Percentiles rank a stretch among this genome's conserved stretches.
Evolutionary conservation across 495 filamentous ascomycete species (phyloP).

Genomic region (Penicillium manginii): DNA sequence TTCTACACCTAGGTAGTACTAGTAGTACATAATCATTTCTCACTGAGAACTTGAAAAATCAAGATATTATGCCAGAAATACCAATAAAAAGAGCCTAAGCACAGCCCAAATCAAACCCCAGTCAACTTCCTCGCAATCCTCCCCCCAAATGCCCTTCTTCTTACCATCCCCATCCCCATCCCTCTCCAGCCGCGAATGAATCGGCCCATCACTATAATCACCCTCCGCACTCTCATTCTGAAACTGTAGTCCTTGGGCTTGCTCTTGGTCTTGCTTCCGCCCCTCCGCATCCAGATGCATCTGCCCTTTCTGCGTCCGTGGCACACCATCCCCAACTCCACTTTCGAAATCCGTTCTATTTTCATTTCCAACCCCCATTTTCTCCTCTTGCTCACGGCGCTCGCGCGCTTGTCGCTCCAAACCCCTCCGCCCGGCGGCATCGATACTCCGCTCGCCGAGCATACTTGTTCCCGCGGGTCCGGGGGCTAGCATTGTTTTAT

Average conservation of each 20-base stretch:
- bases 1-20: no score
- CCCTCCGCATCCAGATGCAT: no score
- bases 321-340: not conserved
- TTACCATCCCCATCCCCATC: not conserved
- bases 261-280: no score
- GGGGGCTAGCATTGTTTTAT: slow-evolving; percentile 14
- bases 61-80: no score
- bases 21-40: no score
- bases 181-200: not conserved
- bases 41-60: no score
- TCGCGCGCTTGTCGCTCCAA: slow-evolving; percentile 7
- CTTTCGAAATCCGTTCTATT: no score
- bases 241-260: not conserved
- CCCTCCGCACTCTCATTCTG: not conserved
- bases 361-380: not conserved
- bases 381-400: no score
- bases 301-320: no score
- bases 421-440: slow-evolving; percentile 16
- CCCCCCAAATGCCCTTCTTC: not conserved
- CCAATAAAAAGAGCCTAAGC: no score
- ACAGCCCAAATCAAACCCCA: not conserved
- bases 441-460: slow-evolving; percentile 23
- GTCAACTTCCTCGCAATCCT: not conserved
- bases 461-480: slow-evolving; percentile 19
- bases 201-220: not conserved